Evolutionary conservation across 2,329 filamentous ascomycete genomes (phyloP).

Genomic region (Dactylella cylindrospora): DNA sequence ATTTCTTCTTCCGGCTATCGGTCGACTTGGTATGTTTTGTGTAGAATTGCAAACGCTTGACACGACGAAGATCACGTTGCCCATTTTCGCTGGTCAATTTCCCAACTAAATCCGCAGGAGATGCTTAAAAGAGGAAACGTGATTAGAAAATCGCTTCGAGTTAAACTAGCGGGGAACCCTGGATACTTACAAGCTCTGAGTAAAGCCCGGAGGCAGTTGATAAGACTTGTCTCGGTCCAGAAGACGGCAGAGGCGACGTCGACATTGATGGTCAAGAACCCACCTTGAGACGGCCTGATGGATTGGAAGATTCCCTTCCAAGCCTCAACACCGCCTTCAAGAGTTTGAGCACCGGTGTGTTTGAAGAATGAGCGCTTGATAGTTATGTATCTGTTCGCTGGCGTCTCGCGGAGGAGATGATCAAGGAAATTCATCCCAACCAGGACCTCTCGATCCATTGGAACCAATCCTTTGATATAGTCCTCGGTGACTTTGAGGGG

Average conservation of each 20-base stretch:
- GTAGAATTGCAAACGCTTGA: constrained; percentile 61
- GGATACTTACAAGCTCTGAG: constrained; percentile 23
- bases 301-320: constrained; percentile 89
- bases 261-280: constrained; percentile 76
- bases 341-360: constrained; percentile 55
- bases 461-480: constrained; percentile 65
- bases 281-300: constrained; percentile 62
- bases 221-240: constrained; percentile 60
- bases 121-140: constrained; percentile 47
- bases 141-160: neutral
- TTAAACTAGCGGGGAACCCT: neutral
- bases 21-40: constrained; percentile 58
- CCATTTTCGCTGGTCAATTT: constrained; percentile 44
- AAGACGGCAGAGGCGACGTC: constrained; percentile 92
- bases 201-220: constrained; percentile 45
- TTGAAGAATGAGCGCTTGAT: constrained; percentile 86
- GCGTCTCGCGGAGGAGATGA: constrained; percentile 83
- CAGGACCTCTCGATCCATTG: constrained; percentile 68
- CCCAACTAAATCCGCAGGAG: constrained; percentile 47
- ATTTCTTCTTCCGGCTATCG: constrained; percentile 56
- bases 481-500: constrained; percentile 66
- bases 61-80: constrained; percentile 58
- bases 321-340: constrained; percentile 71
- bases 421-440: constrained; percentile 89
- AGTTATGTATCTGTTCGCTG: constrained; percentile 63